Evolutionary conservation across 768 basidiomycete genomes (phyloP), one percentile per base, ranked within the genome.

Genomic region (Hygrophorus pudorinus): DNA sequence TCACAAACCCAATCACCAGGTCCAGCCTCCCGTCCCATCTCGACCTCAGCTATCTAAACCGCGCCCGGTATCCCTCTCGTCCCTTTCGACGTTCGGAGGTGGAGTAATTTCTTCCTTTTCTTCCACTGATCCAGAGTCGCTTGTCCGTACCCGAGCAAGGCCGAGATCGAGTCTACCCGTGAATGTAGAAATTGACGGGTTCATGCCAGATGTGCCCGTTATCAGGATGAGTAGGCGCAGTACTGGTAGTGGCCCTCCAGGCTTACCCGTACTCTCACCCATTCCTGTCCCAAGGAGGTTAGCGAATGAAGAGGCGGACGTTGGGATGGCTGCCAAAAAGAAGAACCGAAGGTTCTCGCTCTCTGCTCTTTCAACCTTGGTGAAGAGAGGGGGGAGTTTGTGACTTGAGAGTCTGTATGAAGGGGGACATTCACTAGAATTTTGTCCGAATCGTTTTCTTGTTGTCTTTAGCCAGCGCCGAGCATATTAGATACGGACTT

Each of bases 1-100:
- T 13, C 9, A 17, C 33, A 35, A 35, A n/a, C n/a, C 13, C 33
- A 35, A 17, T 17, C 17, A 9, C 33, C 9, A n/a, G n/a, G n/a
- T 24, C 24, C 24, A 24, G 24, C 24, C 24, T 24, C 24, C 7
- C 4, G 24, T 24, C 24, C 4, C 24, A 3, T 24, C 24, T 24
- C 24, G 7, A 24, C 24, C 24, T 7, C 24, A 24, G 24, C 24
- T 24, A 24, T 24, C 24, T 24, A 45, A 45, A 38, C 20, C 31
- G 12, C 60, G 64, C 32, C 61, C 62, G 28, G 56, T 66, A 36
- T 66, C 67, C 11, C 57, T 67, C 43, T 60, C 65, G 36, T 48
- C 53, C 31, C 40, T 59, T 33, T 48, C 57, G 42, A 49, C 47
- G 14, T 46, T 54, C 35, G 43, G 43, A 34, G 37, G 45, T 39